Base-by-base conservation (phyloP, 2,329 filamentous ascomycete species). In the Lachnellula arida region DNA sequence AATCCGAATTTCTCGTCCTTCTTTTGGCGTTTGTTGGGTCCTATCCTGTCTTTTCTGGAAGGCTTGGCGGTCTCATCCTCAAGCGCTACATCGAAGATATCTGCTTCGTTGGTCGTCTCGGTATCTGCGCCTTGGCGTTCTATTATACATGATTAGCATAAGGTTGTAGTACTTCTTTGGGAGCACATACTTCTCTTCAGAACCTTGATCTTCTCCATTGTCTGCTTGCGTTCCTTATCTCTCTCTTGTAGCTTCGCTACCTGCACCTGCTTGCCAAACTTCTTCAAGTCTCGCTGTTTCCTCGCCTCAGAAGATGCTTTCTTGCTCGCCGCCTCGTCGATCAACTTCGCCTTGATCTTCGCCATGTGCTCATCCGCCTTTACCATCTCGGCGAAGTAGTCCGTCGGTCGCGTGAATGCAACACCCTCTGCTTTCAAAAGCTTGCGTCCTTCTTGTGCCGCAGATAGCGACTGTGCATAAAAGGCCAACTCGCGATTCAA, bases 361-460 rank as follows among this genome's bases (percentile, higher is more conserved):
- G 89, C 89, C 94, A 99, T 99, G 74, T 97, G 94, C 67, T 95
- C 93, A 71, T 99, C 94, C 68, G 87, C 90, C 83, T 97, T 97
- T 68, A 97, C 87, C 92, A 97, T 99, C 79, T 99, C 94, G 46
- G 94, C 94, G 67, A 99, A 99, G 76, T 96, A 99, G 75, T 99
- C 94, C 54, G 84, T 86, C 3, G 94, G 94, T 9, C 94, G 83
- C 28, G 90, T 87, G 75, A 99, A 99, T 6, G 89, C 83, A 0
- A 93, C 81, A 8, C 87, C 87, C 73, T 97, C 93, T 61, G 87
- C 86, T 69, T 89, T 87, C 23, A 99, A 80, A 59, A 86, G 76
- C n/a, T 76, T 72, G 54, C 93, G 87, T 2, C 84, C 94, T 58
- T 83, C 76, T 62, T 86, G 82, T 4, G 87, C 91, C 1, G 91